Evolutionary conservation across 306 rosid genomes (phyloP).

Genomic region (Cicer bijugum): DNA sequence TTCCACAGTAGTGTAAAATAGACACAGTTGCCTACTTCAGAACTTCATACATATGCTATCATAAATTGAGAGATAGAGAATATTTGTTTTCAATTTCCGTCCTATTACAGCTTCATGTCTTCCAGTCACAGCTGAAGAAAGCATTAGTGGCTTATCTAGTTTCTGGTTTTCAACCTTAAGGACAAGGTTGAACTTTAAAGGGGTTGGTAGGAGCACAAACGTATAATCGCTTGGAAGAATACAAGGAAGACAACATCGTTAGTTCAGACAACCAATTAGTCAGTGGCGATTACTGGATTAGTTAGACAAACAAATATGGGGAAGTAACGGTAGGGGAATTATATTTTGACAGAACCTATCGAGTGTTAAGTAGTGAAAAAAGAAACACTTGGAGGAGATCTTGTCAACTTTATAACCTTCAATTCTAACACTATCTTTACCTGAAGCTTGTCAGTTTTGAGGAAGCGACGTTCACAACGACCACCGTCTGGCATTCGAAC

Average conservation of each 20-base stretch:
- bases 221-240: background rate
- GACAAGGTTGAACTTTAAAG: background rate
- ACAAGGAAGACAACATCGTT: background rate
- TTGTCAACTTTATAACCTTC: conserved; percentile 5
- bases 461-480: conserved; percentile 69
- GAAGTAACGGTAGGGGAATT: background rate
- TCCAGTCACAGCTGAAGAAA: background rate
- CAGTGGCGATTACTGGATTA: background rate
- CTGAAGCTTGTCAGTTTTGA: conserved; percentile 80
- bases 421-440: conserved; percentile 46
- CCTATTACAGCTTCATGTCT: background rate
- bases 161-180: background rate
- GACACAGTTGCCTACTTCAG: conserved; percentile 12
- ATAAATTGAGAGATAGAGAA: background rate
- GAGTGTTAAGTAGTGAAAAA: conserved; percentile 5
- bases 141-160: background rate
- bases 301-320: background rate
- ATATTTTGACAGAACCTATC: background rate
- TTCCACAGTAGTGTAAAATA: conserved; percentile 12
- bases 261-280: background rate
- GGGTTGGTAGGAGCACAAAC: background rate
- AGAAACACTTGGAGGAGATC: background rate
- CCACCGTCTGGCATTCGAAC: conserved; percentile 82
- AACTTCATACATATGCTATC: background rate
- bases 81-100: background rate